A percentile compares a stretch with the other conserved stretches of the same genome.
Conservation (phyloP, 2,329 filamentous ascomycete genomes). For the Colletotrichum tofieldiae region DNA sequence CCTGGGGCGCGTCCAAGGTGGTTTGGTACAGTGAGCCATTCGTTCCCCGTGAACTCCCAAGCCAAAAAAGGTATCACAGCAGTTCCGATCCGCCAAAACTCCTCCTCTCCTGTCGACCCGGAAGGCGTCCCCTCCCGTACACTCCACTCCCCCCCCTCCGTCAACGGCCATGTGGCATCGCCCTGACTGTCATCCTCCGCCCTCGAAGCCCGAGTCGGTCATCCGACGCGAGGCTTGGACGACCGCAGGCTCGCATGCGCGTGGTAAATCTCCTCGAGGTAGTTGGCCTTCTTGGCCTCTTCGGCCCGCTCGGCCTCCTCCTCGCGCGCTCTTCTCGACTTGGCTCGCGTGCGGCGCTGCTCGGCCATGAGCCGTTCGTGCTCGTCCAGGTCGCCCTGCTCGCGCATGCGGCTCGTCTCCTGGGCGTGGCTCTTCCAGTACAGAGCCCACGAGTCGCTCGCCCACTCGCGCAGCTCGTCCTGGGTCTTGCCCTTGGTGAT, state of each 20-base stretch:
- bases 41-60: conserved; percentile 30
- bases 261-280: conserved; percentile 39
- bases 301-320: conserved; percentile 37
- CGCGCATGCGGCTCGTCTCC: conserved; percentile 43
- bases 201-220: neutral
- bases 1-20: neutral
- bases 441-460: conserved; percentile 32
- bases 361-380: conserved; percentile 26
- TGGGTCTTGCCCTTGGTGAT: conserved; percentile 31
- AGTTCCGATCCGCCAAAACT: conserved; percentile 29
- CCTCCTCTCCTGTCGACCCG: conserved; percentile 24
- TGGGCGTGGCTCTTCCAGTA: conserved; percentile 49
- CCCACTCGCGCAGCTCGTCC: conserved; percentile 38
- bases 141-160: neutral
- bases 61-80: conserved; percentile 29
- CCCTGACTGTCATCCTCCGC: neutral
- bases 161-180: neutral
- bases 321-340: conserved; percentile 30
- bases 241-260: conserved; percentile 33
- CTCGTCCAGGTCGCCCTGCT: conserved; percentile 21
- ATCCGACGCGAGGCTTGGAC: conserved; percentile 28
- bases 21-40: conserved; percentile 7
- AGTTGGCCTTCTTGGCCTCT: conserved; percentile 37
- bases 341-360: conserved; percentile 23
- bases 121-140: neutral